Base-by-base conservation (phyloP, 176 grass and related monocot species). In the Oryza meyeriana region DNA sequence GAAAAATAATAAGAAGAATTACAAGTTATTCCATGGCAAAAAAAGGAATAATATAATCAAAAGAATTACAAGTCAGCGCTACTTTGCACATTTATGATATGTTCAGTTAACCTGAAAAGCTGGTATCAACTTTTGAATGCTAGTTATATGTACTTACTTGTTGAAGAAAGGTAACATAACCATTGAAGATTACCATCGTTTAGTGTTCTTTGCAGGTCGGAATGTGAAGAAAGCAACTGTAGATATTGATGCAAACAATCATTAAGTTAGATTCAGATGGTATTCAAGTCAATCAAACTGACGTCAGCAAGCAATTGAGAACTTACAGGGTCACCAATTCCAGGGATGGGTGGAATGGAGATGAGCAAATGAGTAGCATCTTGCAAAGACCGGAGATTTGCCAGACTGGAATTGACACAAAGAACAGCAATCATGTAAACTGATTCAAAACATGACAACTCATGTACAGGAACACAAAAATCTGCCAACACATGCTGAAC, bases 81-180 rank as follows among this genome's bases (percentile, higher is more conserved):
- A 66, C 12, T 31, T 16, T 64, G 27, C 58, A 74, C 27, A 44
- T 12, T 38, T 26, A 63, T 50, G 22, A 38, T 27, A 39, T 32
- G 6, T 58, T 69, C 5, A 84, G n/a, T 65, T 34, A 73, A 18
- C 32, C 8, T 29, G 22, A 44, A 77, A 85, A 77, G 16, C 2
- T 59, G 55, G n/a, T 32, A 10, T 57, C 12, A 42, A 71, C 20
- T 34, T 58, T 25, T 34, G 14, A 64, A 30, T 32, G 8, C 18
- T 48, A 70, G 4, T 1, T 25, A 59, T 6, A 31, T 75, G 31
- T 41, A 81, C 86, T 69, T 87, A 95, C 95, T 85, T 89, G 92
- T 98, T 69, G 95, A 90, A 18, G 95, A 95, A 36, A 93, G 87
- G 67, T 95, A 98, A 50, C 87, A 91, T 40, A 98, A 41, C 92